A percentile compares a stretch with the other conserved stretches of the same genome.
These are phyloP conservation scores for Oxyria digyna DNA, from an alignment of 148 eudicot species.

Conservation along the genomic window DNA sequence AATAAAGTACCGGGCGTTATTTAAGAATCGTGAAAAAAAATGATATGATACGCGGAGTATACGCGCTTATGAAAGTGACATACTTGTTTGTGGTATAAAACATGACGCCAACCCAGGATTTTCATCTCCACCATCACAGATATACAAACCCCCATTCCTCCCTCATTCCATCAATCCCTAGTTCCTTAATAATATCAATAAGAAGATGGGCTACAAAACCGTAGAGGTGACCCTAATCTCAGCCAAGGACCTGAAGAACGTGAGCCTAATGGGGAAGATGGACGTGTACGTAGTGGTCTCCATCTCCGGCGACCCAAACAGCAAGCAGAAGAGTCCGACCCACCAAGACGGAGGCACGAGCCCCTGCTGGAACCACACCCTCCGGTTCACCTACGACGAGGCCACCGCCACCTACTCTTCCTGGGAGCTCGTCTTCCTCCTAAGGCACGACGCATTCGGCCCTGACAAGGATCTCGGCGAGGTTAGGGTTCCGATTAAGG, in stretches of 20 bases:
- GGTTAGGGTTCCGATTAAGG: neutral
- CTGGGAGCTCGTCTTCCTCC: neutral
- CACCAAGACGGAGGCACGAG: conserved; percentile 2
- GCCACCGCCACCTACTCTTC: neutral
- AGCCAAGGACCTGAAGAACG: neutral
- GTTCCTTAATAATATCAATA: no score
- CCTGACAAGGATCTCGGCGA: conserved; percentile 7
- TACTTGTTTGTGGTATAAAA: no score
- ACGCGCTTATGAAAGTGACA: no score
- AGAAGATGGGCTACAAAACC: conserved; percentile 4
- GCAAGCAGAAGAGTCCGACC: conserved; percentile 4
- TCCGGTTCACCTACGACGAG: conserved; percentile 6
- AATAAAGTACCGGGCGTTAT: no score
- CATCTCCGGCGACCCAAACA: neutral
- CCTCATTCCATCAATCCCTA: no score
- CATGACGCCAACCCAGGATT: no score
- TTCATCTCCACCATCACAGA: no score
- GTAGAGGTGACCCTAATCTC: conserved; percentile 2
- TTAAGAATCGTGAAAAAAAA: no score
- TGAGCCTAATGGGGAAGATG: conserved; percentile 4
- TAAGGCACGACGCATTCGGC: conserved; percentile 8
- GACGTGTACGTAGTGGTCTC: conserved; percentile 8
- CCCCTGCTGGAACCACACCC: conserved; percentile 10
- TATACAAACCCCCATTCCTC: no score
- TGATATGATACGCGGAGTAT: no score